Evolutionary conservation across 2,329 filamentous ascomycete species (phyloP).

Genomic region (Fusarium lyarnte): DNA sequence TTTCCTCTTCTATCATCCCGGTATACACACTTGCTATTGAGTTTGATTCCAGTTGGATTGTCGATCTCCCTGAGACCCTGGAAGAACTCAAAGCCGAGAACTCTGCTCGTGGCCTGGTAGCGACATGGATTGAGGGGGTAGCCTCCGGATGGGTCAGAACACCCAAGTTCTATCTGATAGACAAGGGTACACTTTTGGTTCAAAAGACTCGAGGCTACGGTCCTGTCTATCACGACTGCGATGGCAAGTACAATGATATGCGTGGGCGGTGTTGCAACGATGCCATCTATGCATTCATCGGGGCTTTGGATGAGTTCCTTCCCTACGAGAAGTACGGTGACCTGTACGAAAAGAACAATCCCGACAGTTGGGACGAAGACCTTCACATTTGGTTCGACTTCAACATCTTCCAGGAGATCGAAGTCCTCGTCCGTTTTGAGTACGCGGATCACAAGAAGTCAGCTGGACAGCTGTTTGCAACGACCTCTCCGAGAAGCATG

Average conservation of each 20-base stretch:
- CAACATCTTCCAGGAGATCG: fast-evolving
- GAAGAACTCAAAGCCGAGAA: background rate
- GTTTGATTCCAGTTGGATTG: background rate
- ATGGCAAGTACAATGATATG: background rate
- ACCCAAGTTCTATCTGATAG: background rate
- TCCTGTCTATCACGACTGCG: background rate
- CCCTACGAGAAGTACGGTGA: background rate
- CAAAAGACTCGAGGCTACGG: fast-evolving
- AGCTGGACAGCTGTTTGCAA: background rate
- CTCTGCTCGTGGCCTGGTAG: background rate
- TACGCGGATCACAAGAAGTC: background rate
- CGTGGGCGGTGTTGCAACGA: fast-evolving
- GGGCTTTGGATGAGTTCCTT: background rate
- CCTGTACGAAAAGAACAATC: background rate
- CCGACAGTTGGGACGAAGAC: background rate
- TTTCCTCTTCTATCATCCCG: fast-evolving
- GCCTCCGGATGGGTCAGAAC: background rate
- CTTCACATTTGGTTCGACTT: background rate
- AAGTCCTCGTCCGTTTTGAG: fast-evolving
- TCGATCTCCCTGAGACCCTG: background rate
- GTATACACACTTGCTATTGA: fast-evolving
- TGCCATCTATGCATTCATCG: background rate
- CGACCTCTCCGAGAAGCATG: fast-evolving
- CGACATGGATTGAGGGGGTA: background rate
- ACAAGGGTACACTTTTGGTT: background rate